phyloP scores from a whole-genome alignment of 345 rosid species.

The Raphanus raphanistrum region DNA sequence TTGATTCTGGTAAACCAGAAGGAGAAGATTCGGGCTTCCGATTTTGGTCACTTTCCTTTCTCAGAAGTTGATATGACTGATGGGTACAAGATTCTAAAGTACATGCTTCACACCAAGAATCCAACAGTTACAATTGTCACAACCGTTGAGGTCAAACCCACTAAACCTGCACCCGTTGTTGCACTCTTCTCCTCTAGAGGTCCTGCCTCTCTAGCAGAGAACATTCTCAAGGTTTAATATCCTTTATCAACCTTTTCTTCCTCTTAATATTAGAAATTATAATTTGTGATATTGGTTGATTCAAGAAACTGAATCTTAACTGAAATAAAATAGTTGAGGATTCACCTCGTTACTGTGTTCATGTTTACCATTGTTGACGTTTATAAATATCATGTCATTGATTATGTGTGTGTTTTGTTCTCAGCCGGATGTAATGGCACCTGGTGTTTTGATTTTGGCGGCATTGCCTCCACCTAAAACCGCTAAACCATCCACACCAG shows the following conservation, averaged over 20 bases:
- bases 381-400: background rate
- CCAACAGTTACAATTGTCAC: conserved; percentile 23
- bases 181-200: conserved; percentile 85
- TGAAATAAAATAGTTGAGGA: background rate
- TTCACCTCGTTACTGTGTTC: background rate
- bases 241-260: background rate
- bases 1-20: conserved; percentile 53
- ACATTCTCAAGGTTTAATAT: conserved; percentile 68
- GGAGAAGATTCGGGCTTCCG: conserved; percentile 49
- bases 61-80: conserved; percentile 48
- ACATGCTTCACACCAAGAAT: conserved; percentile 61
- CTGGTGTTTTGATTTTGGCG: conserved; percentile 77
- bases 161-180: conserved; percentile 76
- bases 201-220: conserved; percentile 61
- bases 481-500: conserved; percentile 39
- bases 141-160: conserved; percentile 38
- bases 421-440: conserved; percentile 88
- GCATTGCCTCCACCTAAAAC: conserved; percentile 52
- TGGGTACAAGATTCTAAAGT: conserved; percentile 54
- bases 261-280: background rate
- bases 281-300: background rate
- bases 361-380: background rate
- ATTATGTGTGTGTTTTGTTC: background rate
- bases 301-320: background rate
- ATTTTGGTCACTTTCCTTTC: conserved; percentile 63